A percentile compares a stretch with the other conserved stretches of the same genome.
Evolutionary conservation across 2,329 filamentous ascomycete species (phyloP).

Genomic region (Colletotrichum agaves): DNA sequence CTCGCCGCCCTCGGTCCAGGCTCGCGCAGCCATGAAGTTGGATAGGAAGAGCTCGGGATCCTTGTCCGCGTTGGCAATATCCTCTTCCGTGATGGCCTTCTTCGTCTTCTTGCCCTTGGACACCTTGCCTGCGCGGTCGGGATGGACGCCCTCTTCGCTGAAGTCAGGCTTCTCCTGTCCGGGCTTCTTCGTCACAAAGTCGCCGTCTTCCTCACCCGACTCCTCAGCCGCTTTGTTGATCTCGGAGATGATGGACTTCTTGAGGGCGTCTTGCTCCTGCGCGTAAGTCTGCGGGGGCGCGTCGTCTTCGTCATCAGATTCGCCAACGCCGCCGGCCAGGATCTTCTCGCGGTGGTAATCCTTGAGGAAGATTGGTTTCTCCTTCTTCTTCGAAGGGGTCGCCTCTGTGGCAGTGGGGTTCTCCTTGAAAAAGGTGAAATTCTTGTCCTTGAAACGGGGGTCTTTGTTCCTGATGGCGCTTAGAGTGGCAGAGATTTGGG

Average conservation of each 20-base stretch:
- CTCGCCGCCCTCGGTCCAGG: slow-evolving; percentile 79
- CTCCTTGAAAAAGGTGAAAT: slow-evolving; percentile 77
- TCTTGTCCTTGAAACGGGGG: slow-evolving; percentile 86
- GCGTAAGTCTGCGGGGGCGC: slow-evolving; percentile 76
- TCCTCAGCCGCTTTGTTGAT: slow-evolving; percentile 74
- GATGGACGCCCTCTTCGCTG: slow-evolving; percentile 62
- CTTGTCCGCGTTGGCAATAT: slow-evolving; percentile 82
- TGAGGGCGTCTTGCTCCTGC: slow-evolving; percentile 88
- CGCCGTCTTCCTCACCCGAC: slow-evolving; percentile 68
- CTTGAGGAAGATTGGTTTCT: slow-evolving; percentile 85
- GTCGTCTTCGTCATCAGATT: slow-evolving; percentile 67
- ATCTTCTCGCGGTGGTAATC: slow-evolving; percentile 95
- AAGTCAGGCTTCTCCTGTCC: slow-evolving; percentile 49
- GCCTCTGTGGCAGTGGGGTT: slow-evolving; percentile 49
- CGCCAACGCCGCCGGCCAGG: slow-evolving; percentile 75
- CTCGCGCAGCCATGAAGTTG: slow-evolving; percentile 92
- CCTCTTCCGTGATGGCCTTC: slow-evolving; percentile 60
- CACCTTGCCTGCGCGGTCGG: slow-evolving; percentile 59
- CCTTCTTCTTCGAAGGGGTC: slow-evolving; percentile 65
- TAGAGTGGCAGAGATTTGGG: slow-evolving; percentile 87
- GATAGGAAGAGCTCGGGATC: slow-evolving; percentile 94
- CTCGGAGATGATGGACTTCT: slow-evolving; percentile 80
- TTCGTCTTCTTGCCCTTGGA: slow-evolving; percentile 53
- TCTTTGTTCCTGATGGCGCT: slow-evolving; percentile 91
- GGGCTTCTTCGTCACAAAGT: slow-evolving; percentile 78